These are phyloP conservation scores for Mycena olivaceomarginata DNA, from an alignment of 768 basidiomycete genomes.

Conservation along the genomic window DNA sequence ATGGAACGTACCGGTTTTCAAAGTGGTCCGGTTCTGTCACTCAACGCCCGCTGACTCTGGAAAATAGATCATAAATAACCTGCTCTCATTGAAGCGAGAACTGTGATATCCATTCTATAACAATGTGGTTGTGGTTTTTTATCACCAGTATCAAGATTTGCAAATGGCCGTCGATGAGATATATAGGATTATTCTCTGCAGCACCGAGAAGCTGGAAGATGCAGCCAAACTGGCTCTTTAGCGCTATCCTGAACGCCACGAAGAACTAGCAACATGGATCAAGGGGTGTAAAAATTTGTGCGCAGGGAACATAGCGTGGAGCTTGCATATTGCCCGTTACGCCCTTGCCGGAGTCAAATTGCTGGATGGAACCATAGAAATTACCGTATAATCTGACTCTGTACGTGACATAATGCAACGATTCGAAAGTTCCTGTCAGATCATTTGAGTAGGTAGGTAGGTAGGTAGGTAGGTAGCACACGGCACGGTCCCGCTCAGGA, in stretches of 20 bases:
- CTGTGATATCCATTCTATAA: background rate
- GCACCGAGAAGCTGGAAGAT: too few species aligned
- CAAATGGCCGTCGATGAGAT: background rate
- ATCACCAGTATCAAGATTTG: background rate
- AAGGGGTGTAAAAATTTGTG: background rate
- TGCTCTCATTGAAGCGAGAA: background rate
- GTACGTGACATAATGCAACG: too few species aligned
- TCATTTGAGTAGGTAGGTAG: too few species aligned
- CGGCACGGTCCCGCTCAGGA: too few species aligned
- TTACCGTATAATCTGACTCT: background rate
- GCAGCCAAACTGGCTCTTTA: too few species aligned
- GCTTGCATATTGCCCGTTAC: background rate
- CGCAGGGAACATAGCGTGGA: background rate
- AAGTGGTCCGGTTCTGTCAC: too few species aligned
- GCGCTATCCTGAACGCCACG: too few species aligned
- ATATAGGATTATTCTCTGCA: background rate
- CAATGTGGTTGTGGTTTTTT: background rate
- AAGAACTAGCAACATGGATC: background rate
- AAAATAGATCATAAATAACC: background rate
- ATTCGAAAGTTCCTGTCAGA: too few species aligned
- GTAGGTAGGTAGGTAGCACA: too few species aligned
- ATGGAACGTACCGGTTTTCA: too few species aligned
- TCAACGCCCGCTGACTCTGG: too few species aligned
- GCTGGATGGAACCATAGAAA: background rate
- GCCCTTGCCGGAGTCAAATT: background rate